phyloP scores from a whole-genome alignment of 2,329 filamentous ascomycete species.

The Lachnellula subtilissima region DNA sequence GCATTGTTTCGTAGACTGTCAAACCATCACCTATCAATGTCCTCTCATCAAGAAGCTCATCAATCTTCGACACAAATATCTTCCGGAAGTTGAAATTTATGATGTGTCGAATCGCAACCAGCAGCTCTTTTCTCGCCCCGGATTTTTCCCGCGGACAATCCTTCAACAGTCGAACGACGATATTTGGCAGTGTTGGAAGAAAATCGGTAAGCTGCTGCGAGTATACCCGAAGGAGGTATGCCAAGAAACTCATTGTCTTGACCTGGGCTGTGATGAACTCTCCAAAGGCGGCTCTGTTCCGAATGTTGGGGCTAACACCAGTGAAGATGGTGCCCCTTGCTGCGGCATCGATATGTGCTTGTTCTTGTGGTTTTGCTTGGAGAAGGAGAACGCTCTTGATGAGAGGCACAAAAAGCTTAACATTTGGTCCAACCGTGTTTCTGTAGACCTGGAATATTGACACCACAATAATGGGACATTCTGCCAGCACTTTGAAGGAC shows the following conservation, averaged over 20 bases:
- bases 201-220: constrained; percentile 85
- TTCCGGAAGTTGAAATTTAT: constrained; percentile 98
- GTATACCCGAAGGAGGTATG: constrained; percentile 86
- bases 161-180: constrained; percentile 84
- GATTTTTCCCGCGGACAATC: constrained; percentile 96
- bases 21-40: constrained; percentile 93
- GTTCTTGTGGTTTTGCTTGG: constrained; percentile 88
- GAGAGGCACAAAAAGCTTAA: constrained; percentile 85
- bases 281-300: constrained; percentile 88
- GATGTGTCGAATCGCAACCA: constrained; percentile 95
- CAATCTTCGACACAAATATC: constrained; percentile 91
- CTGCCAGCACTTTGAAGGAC: constrained; percentile 96
- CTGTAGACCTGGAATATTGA: constrained; percentile 96
- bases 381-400: constrained; percentile 87
- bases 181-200: constrained; percentile 74
- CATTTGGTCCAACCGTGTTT: constrained; percentile 71
- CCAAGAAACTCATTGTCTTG: constrained; percentile 98
- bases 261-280: constrained; percentile 98
- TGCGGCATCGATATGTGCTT: constrained; percentile 81
- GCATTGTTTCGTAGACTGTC: constrained; percentile 94
- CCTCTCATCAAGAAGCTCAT: constrained; percentile 88
- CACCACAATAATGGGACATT: constrained; percentile 98
- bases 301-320: constrained; percentile 88
- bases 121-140: constrained; percentile 83
- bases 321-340: constrained; percentile 79